Base-by-base conservation (phyloP, 2,329 filamentous ascomycete genomes). In the Fusarium sp. region DNA sequence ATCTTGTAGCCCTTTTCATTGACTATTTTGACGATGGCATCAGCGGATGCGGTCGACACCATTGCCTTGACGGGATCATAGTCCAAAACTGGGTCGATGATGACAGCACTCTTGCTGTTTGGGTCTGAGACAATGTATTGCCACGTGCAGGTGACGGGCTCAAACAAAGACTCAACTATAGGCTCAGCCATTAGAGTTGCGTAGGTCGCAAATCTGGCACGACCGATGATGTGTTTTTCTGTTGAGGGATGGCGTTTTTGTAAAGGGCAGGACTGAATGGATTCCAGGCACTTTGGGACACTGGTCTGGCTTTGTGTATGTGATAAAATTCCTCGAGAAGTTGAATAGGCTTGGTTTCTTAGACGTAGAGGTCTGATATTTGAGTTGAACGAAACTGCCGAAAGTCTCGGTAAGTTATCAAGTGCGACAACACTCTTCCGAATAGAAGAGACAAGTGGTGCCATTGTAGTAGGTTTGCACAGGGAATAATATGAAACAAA, bases 71-170 rank as follows among this genome's bases (percentile, higher is more conserved):
- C 51, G 0, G 80, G 79, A 43, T 88, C 82, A 61, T 83, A 89
- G 72, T 90, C 83, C 4, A 90, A 72, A 0, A 91, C 88, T 0
- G 88, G 80, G 67, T 91, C 88, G 67, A 91, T 89, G 50, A 90
- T 85, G 56, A 81, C 83, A 2, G 87, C 84, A 0, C 70, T 71
- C 3, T 69, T 72, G 0, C 85, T 87, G 0, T 71, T 58, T 0
- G 85, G 82, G 61, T 90, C 87, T 1, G 81, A 84, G 2, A 90
- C 82, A 1, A 90, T 67, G 63, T 88, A 89, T 71, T 90, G 88
- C 84, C 84, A 89, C 13, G 86, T 87, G 11, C 79, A 80, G 0
- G 88, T 82, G 9, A 63, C 52, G 5, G 43, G 29, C 25, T 73
- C 71, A 20, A 73, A 73, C 0, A 73, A 11, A 15, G 63, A 43